Evolutionary conservation across 2,329 filamentous ascomycete species (phyloP), one percentile per base, ranked within the genome.

Genomic region (Arachnomyces sp.): DNA sequence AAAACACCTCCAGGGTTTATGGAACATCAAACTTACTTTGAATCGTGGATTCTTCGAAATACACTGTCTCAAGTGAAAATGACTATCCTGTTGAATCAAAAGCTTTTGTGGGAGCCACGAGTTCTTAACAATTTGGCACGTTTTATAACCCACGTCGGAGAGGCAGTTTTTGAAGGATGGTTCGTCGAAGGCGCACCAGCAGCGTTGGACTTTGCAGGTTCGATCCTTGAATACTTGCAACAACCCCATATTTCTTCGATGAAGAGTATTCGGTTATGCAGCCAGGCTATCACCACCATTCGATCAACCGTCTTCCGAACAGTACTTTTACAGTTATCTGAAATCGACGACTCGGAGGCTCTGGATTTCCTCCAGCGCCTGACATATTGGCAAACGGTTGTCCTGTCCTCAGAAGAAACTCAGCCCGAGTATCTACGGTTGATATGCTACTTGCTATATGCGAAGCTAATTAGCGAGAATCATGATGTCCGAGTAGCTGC

Each of bases 141-240:
- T 9, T 84, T 95, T 47, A 79, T 82, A 25, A 69, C 77, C 2
- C 86, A 96, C 55, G 76, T 96, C 58, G 78, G 84, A 1, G 92
- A 98, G 59, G 86, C 87, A 4, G 82, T 95, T 9, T 95, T 92
- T 50, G 92, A 96, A 62, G 92, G 92, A 12, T 95, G 89, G 86
- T 96, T 96, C 55, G 77, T 95, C 47, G 83, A 92, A 49, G 90
- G 90, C 1, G 86, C 86, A 1, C 84, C 88, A 51, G 74, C 79
- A 3, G 75, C 92, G 51, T 74, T 96, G 25, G 89, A 96, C 53
- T 93, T 95, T 52, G 77, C 82, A 3, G 92, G 90, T 1, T 80
- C 82, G 39, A 65, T 95, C 5, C 65, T 98, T 5, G 92, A 98
- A 57, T 90, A 94, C 53, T 70, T 98, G 3, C 87, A 95, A 57